phyloP scores from a whole-genome alignment of 2,329 filamentous ascomycete species.

The Talaromyces rugulosus region DNA sequence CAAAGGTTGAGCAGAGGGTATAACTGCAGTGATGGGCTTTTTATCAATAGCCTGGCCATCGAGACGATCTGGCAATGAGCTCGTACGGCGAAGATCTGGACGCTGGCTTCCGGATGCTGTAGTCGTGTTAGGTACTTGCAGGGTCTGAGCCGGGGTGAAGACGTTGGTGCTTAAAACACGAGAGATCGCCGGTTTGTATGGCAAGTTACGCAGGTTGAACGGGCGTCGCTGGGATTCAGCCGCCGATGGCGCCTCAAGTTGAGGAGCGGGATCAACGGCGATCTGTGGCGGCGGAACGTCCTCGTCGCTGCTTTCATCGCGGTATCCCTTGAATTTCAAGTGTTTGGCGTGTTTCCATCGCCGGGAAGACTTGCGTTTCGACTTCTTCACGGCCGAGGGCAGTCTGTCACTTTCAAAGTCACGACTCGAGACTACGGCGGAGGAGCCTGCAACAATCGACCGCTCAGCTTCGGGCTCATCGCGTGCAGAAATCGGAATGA shows the following conservation, averaged over 20 bases:
- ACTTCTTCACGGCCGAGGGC: constrained; percentile 11
- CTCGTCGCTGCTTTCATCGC: constrained; percentile 10
- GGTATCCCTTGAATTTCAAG: constrained; percentile 10
- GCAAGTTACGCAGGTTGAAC: constrained; percentile 58
- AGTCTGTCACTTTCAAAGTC: constrained; percentile 41
- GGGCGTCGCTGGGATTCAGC: constrained; percentile 36
- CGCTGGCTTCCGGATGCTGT: constrained; percentile 33
- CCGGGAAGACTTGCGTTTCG: constrained; percentile 18
- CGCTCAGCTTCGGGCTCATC: constrained; percentile 52
- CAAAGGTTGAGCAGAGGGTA: constrained; percentile 19
- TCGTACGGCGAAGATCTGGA: constrained; percentile 64
- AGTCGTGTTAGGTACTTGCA: constrained; percentile 11
- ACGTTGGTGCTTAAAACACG: constrained; percentile 69
- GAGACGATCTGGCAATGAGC: constrained; percentile 67
- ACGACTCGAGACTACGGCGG: constrained; percentile 29
- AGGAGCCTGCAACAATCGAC: constrained; percentile 13
- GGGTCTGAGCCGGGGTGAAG: constrained; percentile 40
- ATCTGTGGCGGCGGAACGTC: background rate
- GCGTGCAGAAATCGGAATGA: constrained; percentile 31
- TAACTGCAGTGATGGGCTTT: constrained; percentile 13
- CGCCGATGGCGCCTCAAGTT: background rate
- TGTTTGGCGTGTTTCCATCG: constrained; percentile 27
- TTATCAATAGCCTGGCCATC: constrained; percentile 47
- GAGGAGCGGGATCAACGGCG: background rate
- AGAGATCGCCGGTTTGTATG: constrained; percentile 57